Evolutionary conservation across 1,284 basidiomycete genomes (phyloP), one percentile per base, ranked within the genome.

Genomic region (Moniliella sp.): DNA sequence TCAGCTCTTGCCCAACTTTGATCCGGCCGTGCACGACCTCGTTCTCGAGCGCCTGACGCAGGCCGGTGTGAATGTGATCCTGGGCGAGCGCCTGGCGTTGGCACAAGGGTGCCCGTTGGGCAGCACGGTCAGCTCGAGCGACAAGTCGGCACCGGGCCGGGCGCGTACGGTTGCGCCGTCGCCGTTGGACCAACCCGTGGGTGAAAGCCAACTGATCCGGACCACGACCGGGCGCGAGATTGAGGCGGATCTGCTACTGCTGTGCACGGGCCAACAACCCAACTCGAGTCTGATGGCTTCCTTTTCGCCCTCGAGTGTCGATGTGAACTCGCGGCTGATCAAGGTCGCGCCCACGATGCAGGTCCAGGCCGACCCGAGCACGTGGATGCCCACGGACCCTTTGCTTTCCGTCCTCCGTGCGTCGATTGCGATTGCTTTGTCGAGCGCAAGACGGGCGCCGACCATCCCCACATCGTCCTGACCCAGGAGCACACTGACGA

Each of bases 351-450:
- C 42, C 4, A 47, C 46, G 15, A 32, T 59, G 13, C 56, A 56
- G 25, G 53, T 59, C n/a, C 43, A 46, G 3, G 31, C 49, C 5
- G 39, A 46, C 16, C 46, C 48, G 13, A 28, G 41, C n/a, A n/a
- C 13, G 45, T 51, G 28, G 47, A 48, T 12, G 37, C 35, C 8
- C 50, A 46, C 25, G 43, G 43, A 19, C 50, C 52, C 1, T 45
- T 55, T 15, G 49, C 48, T 13, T 40, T 41, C 9, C 36, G 36
- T 11, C 43, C 49, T 3, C 51, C 54, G 2, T 59, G 56, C 31
- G 50, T 50, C 17, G 54, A 57, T 32, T 59, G 56, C 36, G 56
- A 57, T 34, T 59, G 56, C 27, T 57, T 57, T 38, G 37, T 54
- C 13, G 56, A 58, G 3, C 27, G 30, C 34, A 53, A 56, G 34